A percentile compares a stretch with the other conserved stretches of the same genome.
Conservation (phyloP, 2,329 filamentous ascomycete genomes). For the Penicillium sp. region DNA sequence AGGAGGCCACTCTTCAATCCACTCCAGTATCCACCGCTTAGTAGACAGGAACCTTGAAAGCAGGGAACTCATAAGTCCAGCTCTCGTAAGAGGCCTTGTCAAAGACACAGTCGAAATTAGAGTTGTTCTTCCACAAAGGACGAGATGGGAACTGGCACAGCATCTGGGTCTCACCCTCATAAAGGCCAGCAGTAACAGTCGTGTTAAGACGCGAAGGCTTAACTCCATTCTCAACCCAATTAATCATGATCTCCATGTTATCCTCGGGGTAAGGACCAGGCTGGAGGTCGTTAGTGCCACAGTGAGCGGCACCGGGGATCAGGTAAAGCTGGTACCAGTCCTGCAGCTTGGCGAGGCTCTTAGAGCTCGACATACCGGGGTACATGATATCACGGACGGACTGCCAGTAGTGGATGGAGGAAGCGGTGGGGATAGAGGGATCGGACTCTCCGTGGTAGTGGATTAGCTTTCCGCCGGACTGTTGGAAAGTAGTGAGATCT, state of each 20-base stretch:
- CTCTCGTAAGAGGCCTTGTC: slow-evolving; percentile 42
- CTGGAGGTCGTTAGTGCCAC: slow-evolving; percentile 47
- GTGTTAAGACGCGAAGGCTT: slow-evolving; percentile 48
- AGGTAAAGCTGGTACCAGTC: slow-evolving; percentile 59
- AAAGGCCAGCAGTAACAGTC: slow-evolving; percentile 34
- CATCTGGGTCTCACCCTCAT: slow-evolving; percentile 34
- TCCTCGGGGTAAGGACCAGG: slow-evolving; percentile 48
- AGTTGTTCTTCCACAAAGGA: slow-evolving; percentile 31
- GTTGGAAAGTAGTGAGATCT: slow-evolving; percentile 53
- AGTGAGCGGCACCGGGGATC: slow-evolving; percentile 56
- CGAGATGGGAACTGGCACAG: slow-evolving; percentile 37
- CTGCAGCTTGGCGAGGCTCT: slow-evolving; percentile 43
- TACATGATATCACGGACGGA: slow-evolving; percentile 55
- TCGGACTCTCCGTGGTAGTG: slow-evolving; percentile 62
- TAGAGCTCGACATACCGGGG: slow-evolving; percentile 38
- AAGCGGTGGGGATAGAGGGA: slow-evolving; percentile 52
- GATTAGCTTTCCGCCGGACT: slow-evolving; percentile 55
- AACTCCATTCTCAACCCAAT: slow-evolving; percentile 54
- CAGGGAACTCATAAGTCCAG: slow-evolving; percentile 42
- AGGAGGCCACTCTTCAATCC: neutral
- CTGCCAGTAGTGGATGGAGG: slow-evolving; percentile 57
- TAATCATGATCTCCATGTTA: slow-evolving; percentile 49
- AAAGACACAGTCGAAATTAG: slow-evolving; percentile 39
- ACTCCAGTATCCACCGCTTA: slow-evolving; percentile 16
- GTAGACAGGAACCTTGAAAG: slow-evolving; percentile 42